A percentile compares a stretch with the other conserved stretches of the same genome.
phyloP scores from a whole-genome alignment of 2,329 filamentous ascomycete species.

The Thermomyces lanuginosus region DNA sequence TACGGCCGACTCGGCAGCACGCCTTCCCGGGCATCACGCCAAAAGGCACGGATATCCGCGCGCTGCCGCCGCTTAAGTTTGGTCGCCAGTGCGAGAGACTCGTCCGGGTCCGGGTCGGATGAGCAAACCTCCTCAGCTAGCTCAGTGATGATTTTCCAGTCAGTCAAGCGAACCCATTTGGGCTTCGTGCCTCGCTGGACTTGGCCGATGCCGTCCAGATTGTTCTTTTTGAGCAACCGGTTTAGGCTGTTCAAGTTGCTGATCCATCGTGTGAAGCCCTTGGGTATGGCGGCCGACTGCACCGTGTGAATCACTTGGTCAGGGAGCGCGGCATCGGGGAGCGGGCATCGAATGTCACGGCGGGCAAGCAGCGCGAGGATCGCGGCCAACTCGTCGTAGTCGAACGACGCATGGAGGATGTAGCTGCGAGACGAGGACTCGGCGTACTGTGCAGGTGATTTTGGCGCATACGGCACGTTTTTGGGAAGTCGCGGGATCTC shows the following conservation, averaged over 20 bases:
- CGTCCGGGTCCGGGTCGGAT: slow-evolving; percentile 3
- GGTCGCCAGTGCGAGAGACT: slow-evolving; percentile 5
- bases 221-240: too few species aligned
- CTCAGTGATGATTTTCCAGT: too few species aligned
- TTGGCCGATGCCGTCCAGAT: too few species aligned
- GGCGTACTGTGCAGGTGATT: slow-evolving; percentile 7
- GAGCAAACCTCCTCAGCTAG: too few species aligned
- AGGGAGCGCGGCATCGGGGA: slow-evolving; percentile 9
- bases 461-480: slow-evolving; percentile 7
- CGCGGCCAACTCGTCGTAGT: slow-evolving; percentile 10
- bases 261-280: too few species aligned
- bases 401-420: slow-evolving; percentile 15
- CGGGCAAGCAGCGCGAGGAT: slow-evolving; percentile 9
- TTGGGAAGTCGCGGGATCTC: slow-evolving; percentile 5
- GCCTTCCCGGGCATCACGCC: slow-evolving; percentile 10
- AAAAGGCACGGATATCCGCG: slow-evolving; percentile 10
- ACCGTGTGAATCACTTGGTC: slow-evolving; percentile 10
- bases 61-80: slow-evolving; percentile 8
- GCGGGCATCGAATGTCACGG: slow-evolving; percentile 5
- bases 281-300: too few species aligned
- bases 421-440: slow-evolving; percentile 1
- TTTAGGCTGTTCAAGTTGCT: too few species aligned
- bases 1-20: slow-evolving; percentile 9
- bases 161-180: neutral
- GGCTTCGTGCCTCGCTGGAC: too few species aligned